Conservation (phyloP, 2,329 filamentous ascomycete species). For the Venturiaceae sp. region DNA sequence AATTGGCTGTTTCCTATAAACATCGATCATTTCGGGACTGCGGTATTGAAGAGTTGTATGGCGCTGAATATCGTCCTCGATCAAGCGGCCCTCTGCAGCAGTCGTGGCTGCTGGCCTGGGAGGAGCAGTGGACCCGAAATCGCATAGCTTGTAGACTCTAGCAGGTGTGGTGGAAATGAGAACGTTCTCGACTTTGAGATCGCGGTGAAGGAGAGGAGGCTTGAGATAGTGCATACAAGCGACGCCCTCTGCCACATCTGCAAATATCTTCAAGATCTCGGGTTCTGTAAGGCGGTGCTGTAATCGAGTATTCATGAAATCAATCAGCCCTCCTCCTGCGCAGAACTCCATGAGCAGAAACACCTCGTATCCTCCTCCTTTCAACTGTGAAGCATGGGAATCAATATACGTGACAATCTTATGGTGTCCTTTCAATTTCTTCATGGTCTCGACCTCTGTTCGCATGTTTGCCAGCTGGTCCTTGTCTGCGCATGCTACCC, state of each 20-base stretch:
- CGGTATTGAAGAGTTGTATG: conserved; percentile 97
- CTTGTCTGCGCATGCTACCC: conserved; percentile 94
- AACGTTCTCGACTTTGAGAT: conserved; percentile 97
- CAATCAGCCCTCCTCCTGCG: conserved; percentile 87
- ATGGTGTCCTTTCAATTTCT: conserved; percentile 92
- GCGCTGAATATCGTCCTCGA: conserved; percentile 94
- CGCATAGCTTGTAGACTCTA: conserved; percentile 87
- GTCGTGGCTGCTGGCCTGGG: conserved; percentile 78
- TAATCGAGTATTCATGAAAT: conserved; percentile 98
- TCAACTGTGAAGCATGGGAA: conserved; percentile 90
- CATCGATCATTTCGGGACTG: conserved; percentile 97
- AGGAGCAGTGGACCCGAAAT: conserved; percentile 87
- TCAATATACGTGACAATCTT: conserved; percentile 98
- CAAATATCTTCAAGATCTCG: conserved; percentile 94
- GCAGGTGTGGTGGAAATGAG: conserved; percentile 66
- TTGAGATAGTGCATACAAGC: conserved; percentile 99
- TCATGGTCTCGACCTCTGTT: conserved; percentile 99
- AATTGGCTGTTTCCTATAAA: conserved; percentile 91
- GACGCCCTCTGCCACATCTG: conserved; percentile 89
- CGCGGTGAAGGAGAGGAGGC: conserved; percentile 82
- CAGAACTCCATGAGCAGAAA: conserved; percentile 98
- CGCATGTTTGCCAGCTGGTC: conserved; percentile 91
- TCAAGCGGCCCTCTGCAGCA: conserved; percentile 77
- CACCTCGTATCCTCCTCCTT: conserved; percentile 91
- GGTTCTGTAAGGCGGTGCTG: conserved; percentile 96